Percentiles rank a stretch among this genome's conserved stretches.
Conservation (phyloP, 129 eudicot genomes). For the Chrysanthemum makinoi region DNA sequence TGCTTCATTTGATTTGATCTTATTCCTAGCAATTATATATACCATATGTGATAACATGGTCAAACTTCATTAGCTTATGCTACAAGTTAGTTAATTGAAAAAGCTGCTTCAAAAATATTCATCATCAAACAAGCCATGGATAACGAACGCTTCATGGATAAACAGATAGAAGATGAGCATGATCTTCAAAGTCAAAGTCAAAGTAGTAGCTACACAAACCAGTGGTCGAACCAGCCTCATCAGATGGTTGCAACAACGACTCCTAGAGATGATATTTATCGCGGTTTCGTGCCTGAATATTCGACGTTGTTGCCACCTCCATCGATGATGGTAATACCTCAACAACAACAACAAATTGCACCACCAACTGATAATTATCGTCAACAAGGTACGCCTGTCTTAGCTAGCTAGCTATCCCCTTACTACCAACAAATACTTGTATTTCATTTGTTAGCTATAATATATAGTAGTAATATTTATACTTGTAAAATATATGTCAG, state of each 20-base stretch:
- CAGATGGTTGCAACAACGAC: conserved; percentile 26
- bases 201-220: conserved; percentile 12
- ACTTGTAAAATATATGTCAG: no score
- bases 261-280: conserved; percentile 14
- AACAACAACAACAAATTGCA: conserved; percentile 25
- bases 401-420: not conserved
- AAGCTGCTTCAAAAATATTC: not conserved
- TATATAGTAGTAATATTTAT: no score
- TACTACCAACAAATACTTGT: conserved; percentile 1
- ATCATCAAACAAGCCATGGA: conserved; percentile 20
- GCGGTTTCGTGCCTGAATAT: conserved; percentile 13
- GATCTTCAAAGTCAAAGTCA: conserved; percentile 5
- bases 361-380: conserved; percentile 17
- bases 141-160: conserved; percentile 7
- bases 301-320: conserved; percentile 21
- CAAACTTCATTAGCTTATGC: conserved; percentile 13
- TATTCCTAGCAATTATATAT: not conserved
- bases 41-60: conserved; percentile 8
- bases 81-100: conserved; percentile 2
- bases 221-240: conserved; percentile 18
- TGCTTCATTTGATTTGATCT: not conserved
- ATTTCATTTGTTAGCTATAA: not conserved
- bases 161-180: conserved; percentile 12
- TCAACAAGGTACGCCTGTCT: conserved; percentile 28
- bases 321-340: conserved; percentile 26